A percentile compares a stretch with the other conserved stretches of the same genome.
These are phyloP conservation scores for Talaromyces wortmannii DNA, from an alignment of 495 filamentous ascomycete species.

Conservation along the genomic window DNA sequence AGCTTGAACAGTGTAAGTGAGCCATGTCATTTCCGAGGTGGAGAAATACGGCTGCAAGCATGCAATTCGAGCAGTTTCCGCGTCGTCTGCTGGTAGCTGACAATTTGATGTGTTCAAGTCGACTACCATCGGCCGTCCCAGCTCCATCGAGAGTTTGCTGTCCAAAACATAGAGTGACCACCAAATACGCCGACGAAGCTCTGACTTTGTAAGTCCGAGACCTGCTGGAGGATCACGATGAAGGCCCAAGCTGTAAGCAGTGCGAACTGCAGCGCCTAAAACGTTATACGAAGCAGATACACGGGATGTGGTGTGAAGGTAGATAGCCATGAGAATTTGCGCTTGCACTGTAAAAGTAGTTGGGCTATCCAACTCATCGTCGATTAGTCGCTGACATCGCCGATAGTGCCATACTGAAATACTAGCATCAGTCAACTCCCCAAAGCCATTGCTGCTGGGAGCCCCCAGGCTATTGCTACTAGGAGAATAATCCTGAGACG, in stretches of 20 bases:
- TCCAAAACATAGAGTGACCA: constrained; percentile 44
- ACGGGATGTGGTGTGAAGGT: constrained; percentile 36
- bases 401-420: constrained; percentile 37
- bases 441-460: neutral
- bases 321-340: constrained; percentile 35
- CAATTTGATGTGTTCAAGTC: neutral
- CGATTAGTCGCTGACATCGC: constrained; percentile 37
- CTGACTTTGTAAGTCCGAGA: constrained; percentile 14
- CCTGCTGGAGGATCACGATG: constrained; percentile 36
- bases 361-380: constrained; percentile 39
- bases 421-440: constrained; percentile 23
- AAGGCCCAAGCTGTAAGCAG: constrained; percentile 42
- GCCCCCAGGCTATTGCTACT: neutral
- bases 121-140: constrained; percentile 33
- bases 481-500: neutral
- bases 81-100: neutral
- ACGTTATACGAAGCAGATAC: constrained; percentile 40
- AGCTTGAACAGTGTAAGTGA: neutral
- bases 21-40: neutral
- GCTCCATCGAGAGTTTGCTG: constrained; percentile 39
- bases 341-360: constrained; percentile 44
- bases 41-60: neutral
- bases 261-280: constrained; percentile 32
- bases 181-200: constrained; percentile 42
- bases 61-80: neutral